Conservation (phyloP, 805 yeast genomes). For the Hanseniaspora valbyensis region DNA sequence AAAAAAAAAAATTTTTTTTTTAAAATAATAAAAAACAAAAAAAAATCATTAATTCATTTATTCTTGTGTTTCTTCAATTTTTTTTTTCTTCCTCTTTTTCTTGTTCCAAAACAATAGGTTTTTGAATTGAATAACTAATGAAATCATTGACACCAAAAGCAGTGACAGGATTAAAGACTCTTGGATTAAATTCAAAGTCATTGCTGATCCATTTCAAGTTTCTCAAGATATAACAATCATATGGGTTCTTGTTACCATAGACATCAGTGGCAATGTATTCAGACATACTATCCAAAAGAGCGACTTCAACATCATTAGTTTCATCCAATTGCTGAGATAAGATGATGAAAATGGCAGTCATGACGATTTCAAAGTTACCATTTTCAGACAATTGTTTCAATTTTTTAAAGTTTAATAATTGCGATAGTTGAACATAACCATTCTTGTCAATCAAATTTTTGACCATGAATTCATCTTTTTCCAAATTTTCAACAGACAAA, state of each 20-base stretch:
- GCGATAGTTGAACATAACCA: constrained; percentile 58
- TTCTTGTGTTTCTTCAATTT: not conserved
- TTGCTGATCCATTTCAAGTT: constrained; percentile 7
- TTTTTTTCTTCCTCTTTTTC: not conserved
- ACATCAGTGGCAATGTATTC: constrained; percentile 9
- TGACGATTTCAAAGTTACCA: constrained; percentile 23
- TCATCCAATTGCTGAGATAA: constrained; percentile 1
- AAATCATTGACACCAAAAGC: constrained; percentile 10
- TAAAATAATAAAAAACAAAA: constrained; percentile 18
- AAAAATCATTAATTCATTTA: not conserved
- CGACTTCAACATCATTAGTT: constrained; percentile 12
- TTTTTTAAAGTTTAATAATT: constrained; percentile 63
- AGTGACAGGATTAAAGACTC: constrained; percentile 2
- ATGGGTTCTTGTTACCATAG: constrained; percentile 11
- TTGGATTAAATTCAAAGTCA: constrained; percentile 1
- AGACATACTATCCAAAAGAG: constrained; percentile 7
- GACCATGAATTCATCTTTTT: constrained; percentile 63
- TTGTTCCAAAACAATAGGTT: constrained; percentile 1
- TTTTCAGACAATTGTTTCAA: constrained; percentile 49
- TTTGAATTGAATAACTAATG: constrained; percentile 11
- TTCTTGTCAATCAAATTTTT: constrained; percentile 34
- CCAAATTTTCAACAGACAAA: constrained; percentile 74
- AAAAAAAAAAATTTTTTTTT: constrained; percentile 2
- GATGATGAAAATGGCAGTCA: constrained; percentile 29
- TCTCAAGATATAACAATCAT: constrained; percentile 13